Evolutionary conservation across 441 rosid genomes (phyloP), one percentile per base, ranked within the genome.

Genomic region (Pelargonium myrrhifolium): DNA sequence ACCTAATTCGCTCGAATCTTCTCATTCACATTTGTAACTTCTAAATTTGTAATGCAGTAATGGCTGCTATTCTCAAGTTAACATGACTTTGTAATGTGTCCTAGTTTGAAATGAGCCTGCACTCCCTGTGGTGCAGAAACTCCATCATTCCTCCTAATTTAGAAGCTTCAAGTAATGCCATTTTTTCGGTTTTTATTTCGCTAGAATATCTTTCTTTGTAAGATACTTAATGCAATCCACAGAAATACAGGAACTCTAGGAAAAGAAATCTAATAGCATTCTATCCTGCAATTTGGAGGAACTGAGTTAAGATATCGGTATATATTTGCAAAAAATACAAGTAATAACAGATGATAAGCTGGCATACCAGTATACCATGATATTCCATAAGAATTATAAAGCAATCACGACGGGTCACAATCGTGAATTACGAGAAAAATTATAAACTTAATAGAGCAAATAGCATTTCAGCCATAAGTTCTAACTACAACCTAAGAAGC

Each of bases 1-100:
- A 55, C 65, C 39, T 67, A n/a, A n/a, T n/a, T 70, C 70, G 68
- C 68, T 66, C 67, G 35, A 22, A 43, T 11, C 64, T 39, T 35
- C 55, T 72, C 65, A 62, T 60, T 61, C 71, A 69, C 45, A 66
- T 74, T 71, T 51, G 72, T 68, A 63, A 69, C 63, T 51, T 69
- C 64, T 39, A 40, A 31, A 31, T 5, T 31, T 31, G 37, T 31
- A 31, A 31, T 31, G 7, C 37, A 31, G 37, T 4, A 31, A 31
- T 31, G 37, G 37, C 37, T 31, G 37, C 37, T 31, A n/a, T 31
- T 31, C 37, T 31, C 37, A 31, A 31, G 37, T 31, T 5, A 31
- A 31, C 37, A 31, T 31, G 37, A 31, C 37, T 31, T 4, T 31
- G 37, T 31, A 31, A 31, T 31, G 37, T 28, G 31, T 28, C 31